Percentiles rank a stretch among this genome's conserved stretches.
Evolutionary conservation across 176 grass and related monocot species (phyloP).

Genomic region (Echinochloa phyllopogon): DNA sequence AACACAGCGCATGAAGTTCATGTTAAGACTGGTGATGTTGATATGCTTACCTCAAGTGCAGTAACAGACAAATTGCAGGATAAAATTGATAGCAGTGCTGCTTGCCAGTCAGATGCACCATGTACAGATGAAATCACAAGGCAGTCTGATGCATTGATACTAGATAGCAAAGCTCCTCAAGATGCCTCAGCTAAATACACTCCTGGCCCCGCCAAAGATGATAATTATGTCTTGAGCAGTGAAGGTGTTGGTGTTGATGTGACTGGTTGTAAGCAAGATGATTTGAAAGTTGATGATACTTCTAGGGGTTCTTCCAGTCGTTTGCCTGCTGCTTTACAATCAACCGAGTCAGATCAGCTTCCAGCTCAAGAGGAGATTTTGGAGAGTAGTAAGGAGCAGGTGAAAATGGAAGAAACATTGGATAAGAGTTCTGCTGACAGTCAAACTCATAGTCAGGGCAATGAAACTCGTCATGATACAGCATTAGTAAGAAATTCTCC

Average conservation of each 20-base stretch:
- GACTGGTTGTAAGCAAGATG: slow-evolving; percentile 17
- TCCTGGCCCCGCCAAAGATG: slow-evolving; percentile 10
- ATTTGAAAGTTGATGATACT: background rate
- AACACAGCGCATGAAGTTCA: slow-evolving; percentile 25
- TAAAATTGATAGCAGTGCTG: slow-evolving; percentile 33
- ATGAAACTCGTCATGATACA: slow-evolving; percentile 32
- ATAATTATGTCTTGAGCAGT: slow-evolving; percentile 19
- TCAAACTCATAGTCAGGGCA: background rate
- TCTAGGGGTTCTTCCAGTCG: slow-evolving; percentile 18
- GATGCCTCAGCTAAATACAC: slow-evolving; percentile 10
- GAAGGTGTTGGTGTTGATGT: slow-evolving; percentile 26
- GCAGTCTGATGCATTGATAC: slow-evolving; percentile 2
- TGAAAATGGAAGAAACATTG: slow-evolving; percentile 21
- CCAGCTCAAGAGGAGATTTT: slow-evolving; percentile 3
- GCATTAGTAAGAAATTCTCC: slow-evolving; percentile 10
- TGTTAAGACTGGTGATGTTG: slow-evolving; percentile 26
- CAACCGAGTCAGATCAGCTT: slow-evolving; percentile 25
- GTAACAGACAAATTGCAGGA: background rate
- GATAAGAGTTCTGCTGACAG: slow-evolving; percentile 5
- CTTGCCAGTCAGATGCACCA: background rate
- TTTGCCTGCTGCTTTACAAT: slow-evolving; percentile 28
- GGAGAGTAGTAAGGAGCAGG: slow-evolving; percentile 24
- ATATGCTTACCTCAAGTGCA: slow-evolving; percentile 14
- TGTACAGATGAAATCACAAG: background rate
- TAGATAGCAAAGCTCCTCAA: background rate